Conservation (phyloP, 2,329 filamentous ascomycete genomes). For the Teratosphaeria gauchensis region DNA sequence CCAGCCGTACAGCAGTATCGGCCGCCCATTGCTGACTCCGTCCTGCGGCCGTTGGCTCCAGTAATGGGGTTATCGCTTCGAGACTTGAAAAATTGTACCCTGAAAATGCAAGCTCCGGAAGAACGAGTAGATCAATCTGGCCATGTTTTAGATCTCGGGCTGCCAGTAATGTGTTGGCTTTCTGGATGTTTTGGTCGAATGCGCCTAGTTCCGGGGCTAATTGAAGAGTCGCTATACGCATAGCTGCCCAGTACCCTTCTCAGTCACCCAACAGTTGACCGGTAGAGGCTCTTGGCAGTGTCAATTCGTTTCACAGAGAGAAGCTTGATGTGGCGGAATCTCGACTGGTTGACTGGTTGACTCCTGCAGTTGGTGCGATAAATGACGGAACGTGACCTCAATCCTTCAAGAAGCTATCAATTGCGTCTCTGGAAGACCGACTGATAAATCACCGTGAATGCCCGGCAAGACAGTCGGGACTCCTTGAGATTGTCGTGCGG, state of each 20-base stretch:
- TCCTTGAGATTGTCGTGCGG: no score
- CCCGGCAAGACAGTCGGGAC: no score
- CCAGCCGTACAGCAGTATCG: constrained; percentile 53
- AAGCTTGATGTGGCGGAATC: no score
- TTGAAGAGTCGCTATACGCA: constrained; percentile 62
- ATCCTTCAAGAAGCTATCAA: no score
- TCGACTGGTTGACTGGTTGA: no score
- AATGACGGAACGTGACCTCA: no score
- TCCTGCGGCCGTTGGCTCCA: constrained; percentile 58
- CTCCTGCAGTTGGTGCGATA: no score
- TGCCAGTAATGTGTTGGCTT: constrained; percentile 56
- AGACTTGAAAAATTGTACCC: constrained; percentile 72
- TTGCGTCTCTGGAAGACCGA: no score
- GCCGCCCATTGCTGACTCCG: constrained; percentile 64
- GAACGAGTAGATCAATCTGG: constrained; percentile 58
- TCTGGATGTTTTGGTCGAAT: constrained; percentile 58
- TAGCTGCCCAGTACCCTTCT: constrained; percentile 20
- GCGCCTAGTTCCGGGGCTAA: constrained; percentile 63
- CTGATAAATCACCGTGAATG: no score
- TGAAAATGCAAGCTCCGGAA: constrained; percentile 69
- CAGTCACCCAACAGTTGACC: no score
- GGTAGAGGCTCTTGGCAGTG: no score
- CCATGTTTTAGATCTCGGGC: constrained; percentile 24
- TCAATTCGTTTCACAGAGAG: no score
- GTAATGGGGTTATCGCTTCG: constrained; percentile 55